Base-by-base conservation (phyloP, 106 monocot genomes). In the Allium cepa region DNA sequence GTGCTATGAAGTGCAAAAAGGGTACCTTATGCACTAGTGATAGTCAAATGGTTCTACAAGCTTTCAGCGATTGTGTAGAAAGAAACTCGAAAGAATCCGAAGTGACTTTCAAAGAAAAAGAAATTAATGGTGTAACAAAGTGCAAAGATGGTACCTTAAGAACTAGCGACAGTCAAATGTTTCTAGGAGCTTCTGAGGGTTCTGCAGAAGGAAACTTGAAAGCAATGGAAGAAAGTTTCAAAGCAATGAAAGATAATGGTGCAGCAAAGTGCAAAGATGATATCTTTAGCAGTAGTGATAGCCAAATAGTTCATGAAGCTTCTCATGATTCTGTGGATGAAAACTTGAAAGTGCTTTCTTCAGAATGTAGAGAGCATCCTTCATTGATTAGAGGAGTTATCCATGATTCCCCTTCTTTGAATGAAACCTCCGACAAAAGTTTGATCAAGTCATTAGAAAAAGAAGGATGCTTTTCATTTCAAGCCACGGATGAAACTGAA, bases 401-500 rank as follows among this genome's bases (percentile, higher is more conserved):
- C n/a, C n/a, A n/a, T n/a, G 53, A 66, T 64, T 11, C 28, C 48
- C 15, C 15, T 2, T 72, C 71, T 60, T 45, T 66, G 36, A 50
- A 57, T 47, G 63, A 75, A 59, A 10, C 72, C 7, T 50, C 36
- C 11, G 68, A 66, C 16, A 60, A 58, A 63, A 51, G n/a, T 59
- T 13, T 57, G 16, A 22, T 65, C 17, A 53, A 46, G 56, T 61
- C 49, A 14, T 63, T 48, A 15, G 65, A 53, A 28, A 71, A 71
- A 73, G 69, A 75, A 47, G 50, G 46, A 62, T 49, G 18, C 70
- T 74, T 82, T 63, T 78, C 74, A 62, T 78, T 36, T 36, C 36
- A 36, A 4, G 36, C 36, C 1, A 36, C 36, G 4, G 1, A 36
- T 36, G 4, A 36, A 36, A 4, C 73, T 63, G 61, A 74, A 68